Conservation (phyloP, 1,284 basidiomycete species). For the Apiotrichum gracile region DNA sequence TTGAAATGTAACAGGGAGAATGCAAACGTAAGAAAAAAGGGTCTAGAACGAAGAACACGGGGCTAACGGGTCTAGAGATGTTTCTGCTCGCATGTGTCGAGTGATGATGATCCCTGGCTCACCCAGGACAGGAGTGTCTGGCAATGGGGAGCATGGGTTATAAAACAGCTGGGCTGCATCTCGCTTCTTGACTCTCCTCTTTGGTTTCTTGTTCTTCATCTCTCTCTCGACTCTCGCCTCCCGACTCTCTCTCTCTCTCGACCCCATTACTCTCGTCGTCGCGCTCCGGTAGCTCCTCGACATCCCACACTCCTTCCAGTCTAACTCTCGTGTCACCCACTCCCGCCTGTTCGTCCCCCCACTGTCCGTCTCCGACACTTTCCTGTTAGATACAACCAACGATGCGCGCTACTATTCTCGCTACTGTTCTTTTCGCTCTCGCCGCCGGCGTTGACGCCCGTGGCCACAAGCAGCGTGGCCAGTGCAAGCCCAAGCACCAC, state of each 20-base stretch:
- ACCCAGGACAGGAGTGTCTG: too few species aligned
- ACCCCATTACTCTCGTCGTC: background rate
- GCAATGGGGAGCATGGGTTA: too few species aligned
- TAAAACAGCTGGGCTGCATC: too few species aligned
- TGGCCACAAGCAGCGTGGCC: background rate
- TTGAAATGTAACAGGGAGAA: too few species aligned
- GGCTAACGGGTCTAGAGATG: too few species aligned
- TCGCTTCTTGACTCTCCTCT: background rate
- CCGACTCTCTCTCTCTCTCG: background rate
- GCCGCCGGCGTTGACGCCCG: conserved; percentile 1
- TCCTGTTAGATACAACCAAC: too few species aligned
- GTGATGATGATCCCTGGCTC: too few species aligned
- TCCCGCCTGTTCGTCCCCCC: background rate
- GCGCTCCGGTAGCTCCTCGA: background rate
- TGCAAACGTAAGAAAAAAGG: too few species aligned
- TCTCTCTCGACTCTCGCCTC: background rate
- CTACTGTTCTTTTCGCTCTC: conserved; percentile 6
- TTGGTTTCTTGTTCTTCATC: background rate
- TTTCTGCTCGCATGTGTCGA: too few species aligned
- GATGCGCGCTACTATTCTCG: conserved; percentile 11
- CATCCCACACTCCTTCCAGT: background rate
- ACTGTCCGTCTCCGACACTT: background rate
- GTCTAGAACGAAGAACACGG: too few species aligned
- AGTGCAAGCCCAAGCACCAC: background rate
- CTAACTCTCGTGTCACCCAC: background rate